Base-by-base conservation (phyloP, 352 stramenopile genomes). In the Nothophytophthora sp. region DNA sequence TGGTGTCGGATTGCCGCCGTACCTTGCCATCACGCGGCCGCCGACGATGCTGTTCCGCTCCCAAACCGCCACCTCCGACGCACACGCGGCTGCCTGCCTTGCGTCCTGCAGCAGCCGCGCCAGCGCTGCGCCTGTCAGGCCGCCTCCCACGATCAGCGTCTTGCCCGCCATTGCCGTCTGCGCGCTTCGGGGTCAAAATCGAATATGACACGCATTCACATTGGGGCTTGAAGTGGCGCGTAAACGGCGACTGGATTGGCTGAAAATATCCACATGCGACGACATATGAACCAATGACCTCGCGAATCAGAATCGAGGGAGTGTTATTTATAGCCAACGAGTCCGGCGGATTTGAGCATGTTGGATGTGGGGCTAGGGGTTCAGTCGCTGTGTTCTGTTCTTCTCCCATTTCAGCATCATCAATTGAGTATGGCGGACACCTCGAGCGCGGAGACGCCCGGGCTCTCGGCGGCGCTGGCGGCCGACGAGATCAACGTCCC, bases 41-140 rank as follows among this genome's bases (percentile, higher is more conserved):
- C 78, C 77, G 0, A 67, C 48, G 50, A 89, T 86, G 40, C 64
- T 91, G 51, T 82, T 88, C 45, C 85, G 77, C 36, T 91, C 81
- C 81, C 81, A 91, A 10, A 89, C 59, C 16, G 81, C 36, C 36
- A 87, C 61, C 9, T 86, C 62, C 18, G 55, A 59, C 11, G 51
- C 54, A 20, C 55, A 62, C 16, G n/a, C 39, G 4, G 64, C 66
- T 2, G 75, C 46, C 3, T 69, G 52, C 20, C 76, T 65, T 3
- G 73, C 68, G 10, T 84, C 63, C 3, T 74, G 71, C 34, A 91
- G 55, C 50, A 91, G 50, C 15, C 69, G 69, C 27, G 72, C 65
- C 34, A 88, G 37, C 44, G 67, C 55, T 4, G 75, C 77, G 38
- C 76, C 76, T 4, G 81, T 89, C 51, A 88, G 62, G 47, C 77